These are phyloP conservation scores for Quercus engelmannii DNA, from an alignment of 306 rosid genomes.

Conservation along the genomic window DNA sequence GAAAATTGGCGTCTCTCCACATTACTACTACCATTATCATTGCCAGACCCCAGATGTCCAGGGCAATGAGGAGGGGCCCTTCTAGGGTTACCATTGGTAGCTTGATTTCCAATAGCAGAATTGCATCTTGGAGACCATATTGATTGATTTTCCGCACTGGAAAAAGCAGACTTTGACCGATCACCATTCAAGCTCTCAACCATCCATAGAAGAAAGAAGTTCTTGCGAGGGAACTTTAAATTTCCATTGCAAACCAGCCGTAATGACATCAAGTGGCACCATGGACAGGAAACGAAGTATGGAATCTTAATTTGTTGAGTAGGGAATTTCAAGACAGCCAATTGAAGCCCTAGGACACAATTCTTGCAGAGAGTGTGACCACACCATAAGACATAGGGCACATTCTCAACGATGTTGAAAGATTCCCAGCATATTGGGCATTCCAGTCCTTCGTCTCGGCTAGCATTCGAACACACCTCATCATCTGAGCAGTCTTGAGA, in stretches of 20 bases:
- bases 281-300: slow-evolving; percentile 70
- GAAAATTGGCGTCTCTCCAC: slow-evolving; percentile 45
- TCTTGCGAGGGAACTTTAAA: slow-evolving; percentile 77
- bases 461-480: slow-evolving; percentile 69
- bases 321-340: slow-evolving; percentile 68
- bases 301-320: slow-evolving; percentile 70
- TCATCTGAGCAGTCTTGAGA: slow-evolving; percentile 76
- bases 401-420: slow-evolving; percentile 90
- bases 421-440: slow-evolving; percentile 95
- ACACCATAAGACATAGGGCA: slow-evolving; percentile 94
- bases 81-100: slow-evolving; percentile 38
- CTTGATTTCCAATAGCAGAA: slow-evolving; percentile 43
- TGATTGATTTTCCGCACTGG: slow-evolving; percentile 48
- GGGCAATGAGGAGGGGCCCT: slow-evolving; percentile 38
- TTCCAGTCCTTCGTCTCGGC: slow-evolving; percentile 81
- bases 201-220: slow-evolving; percentile 92
- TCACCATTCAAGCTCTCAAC: slow-evolving; percentile 87
- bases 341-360: slow-evolving; percentile 87
- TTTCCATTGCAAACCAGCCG: slow-evolving; percentile 71
- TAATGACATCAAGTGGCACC: slow-evolving; percentile 77
- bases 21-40: slow-evolving; percentile 22
- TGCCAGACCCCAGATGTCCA: slow-evolving; percentile 30
- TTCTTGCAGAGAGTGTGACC: slow-evolving; percentile 90
- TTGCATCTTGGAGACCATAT: slow-evolving; percentile 33
- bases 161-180: slow-evolving; percentile 44